Percentiles rank a stretch among this genome's conserved stretches.
Evolutionary conservation across 176 grass and related monocot species (phyloP).

Genomic region (Aechmea fasciata): DNA sequence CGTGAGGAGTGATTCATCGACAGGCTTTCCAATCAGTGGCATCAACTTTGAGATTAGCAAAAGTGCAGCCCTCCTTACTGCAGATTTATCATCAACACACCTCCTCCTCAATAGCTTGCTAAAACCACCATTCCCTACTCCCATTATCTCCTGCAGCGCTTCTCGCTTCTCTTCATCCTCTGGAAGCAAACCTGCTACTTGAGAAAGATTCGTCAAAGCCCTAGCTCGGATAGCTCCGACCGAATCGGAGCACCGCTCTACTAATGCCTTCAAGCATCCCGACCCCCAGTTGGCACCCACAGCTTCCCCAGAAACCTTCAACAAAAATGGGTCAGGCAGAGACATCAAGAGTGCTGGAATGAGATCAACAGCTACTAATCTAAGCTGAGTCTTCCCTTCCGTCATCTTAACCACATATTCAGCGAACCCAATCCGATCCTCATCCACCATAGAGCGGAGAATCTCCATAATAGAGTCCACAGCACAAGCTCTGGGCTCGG

Average conservation of each 20-base stretch:
- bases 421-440: conserved; percentile 31
- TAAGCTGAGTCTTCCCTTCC: conserved; percentile 49
- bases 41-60: conserved; percentile 64
- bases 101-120: conserved; percentile 55
- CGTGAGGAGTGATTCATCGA: conserved; percentile 53
- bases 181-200: conserved; percentile 50
- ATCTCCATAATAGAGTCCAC: conserved; percentile 75
- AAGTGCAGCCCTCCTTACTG: conserved; percentile 77
- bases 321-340: conserved; percentile 10
- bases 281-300: conserved; percentile 38
- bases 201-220: conserved; percentile 60
- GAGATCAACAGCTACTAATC: conserved; percentile 73
- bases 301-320: conserved; percentile 1
- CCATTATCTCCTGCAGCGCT: conserved; percentile 30
- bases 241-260: conserved; percentile 58
- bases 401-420: conserved; percentile 54
- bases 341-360: conserved; percentile 46
- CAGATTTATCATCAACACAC: conserved; percentile 84
- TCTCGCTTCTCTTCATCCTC: conserved; percentile 29
- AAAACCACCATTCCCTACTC: conserved; percentile 36
- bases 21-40: conserved; percentile 46
- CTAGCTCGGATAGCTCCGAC: conserved; percentile 54
- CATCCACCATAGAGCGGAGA: conserved; percentile 25
- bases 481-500: conserved; percentile 49
- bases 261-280: conserved; percentile 44